Conservation (phyloP, 2,329 filamentous ascomycete genomes). For the Bipolaris sorokiniana region DNA sequence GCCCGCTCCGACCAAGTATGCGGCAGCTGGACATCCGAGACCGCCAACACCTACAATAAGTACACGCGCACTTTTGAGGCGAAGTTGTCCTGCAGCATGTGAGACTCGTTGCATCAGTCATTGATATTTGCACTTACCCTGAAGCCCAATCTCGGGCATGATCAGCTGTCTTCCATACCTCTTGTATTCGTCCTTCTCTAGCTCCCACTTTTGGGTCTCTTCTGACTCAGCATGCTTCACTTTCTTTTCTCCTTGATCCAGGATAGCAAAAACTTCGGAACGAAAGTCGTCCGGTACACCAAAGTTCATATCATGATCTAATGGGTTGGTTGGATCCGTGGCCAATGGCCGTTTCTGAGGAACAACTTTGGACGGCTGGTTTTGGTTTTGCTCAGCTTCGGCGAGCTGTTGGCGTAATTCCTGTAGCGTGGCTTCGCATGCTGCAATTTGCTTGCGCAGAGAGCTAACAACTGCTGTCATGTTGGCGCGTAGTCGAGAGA, state of each 20-base stretch:
- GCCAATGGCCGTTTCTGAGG: constrained; percentile 26
- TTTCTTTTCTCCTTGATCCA: constrained; percentile 31
- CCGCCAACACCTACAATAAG: constrained; percentile 88
- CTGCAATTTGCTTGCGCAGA: constrained; percentile 51
- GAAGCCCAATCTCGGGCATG: constrained; percentile 77
- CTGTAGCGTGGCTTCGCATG: constrained; percentile 51
- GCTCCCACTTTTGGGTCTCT: constrained; percentile 63
- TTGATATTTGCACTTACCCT: constrained; percentile 58
- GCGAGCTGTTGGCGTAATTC: constrained; percentile 51
- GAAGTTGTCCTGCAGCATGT: constrained; percentile 69
- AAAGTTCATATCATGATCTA: constrained; percentile 48
- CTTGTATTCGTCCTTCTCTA: constrained; percentile 75
- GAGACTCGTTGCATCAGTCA: neutral
- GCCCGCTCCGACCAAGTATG: constrained; percentile 91
- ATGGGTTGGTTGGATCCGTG: constrained; percentile 32
- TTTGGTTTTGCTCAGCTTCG: constrained; percentile 50
- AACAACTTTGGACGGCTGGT: constrained; percentile 29
- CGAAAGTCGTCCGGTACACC: constrained; percentile 53
- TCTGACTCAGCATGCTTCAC: constrained; percentile 9
- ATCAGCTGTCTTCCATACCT: constrained; percentile 93
- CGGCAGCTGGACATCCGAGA: constrained; percentile 86
- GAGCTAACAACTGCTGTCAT: constrained; percentile 41
- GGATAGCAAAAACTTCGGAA: constrained; percentile 49
- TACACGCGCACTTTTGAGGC: constrained; percentile 71
- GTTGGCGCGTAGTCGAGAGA: constrained; percentile 8